Conservation (phyloP, 495 filamentous ascomycete genomes). For the Aspergillus cristatus region DNA sequence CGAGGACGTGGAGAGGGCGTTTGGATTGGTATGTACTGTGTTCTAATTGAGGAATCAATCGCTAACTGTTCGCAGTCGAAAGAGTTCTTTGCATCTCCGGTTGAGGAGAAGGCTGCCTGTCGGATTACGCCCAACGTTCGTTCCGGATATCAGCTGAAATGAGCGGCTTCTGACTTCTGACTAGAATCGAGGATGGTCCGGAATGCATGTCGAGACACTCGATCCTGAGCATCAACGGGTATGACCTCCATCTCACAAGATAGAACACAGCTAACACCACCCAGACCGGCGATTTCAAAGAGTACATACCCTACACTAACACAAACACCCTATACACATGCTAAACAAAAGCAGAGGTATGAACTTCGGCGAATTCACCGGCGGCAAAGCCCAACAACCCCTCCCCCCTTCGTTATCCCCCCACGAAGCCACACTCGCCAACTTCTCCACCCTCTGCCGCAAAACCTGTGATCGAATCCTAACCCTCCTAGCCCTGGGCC, state of each 20-base stretch:
- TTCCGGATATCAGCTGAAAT: background rate
- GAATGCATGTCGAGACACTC: slow-evolving; percentile 79
- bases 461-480: slow-evolving; percentile 63
- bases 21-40: slow-evolving; percentile 52
- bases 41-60: background rate
- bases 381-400: slow-evolving; percentile 70
- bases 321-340: slow-evolving; percentile 1
- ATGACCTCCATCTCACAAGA: slow-evolving; percentile 16
- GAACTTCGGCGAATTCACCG: slow-evolving; percentile 75
- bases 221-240: slow-evolving; percentile 79
- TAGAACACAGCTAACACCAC: slow-evolving; percentile 10
- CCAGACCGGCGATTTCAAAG: slow-evolving; percentile 86
- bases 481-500: slow-evolving; percentile 63
- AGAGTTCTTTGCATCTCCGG: slow-evolving; percentile 64
- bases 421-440: slow-evolving; percentile 49
- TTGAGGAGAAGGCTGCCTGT: slow-evolving; percentile 63
- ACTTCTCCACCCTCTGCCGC: slow-evolving; percentile 63
- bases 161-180: background rate
- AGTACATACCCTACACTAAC: slow-evolving; percentile 39
- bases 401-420: slow-evolving; percentile 56
- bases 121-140: slow-evolving; percentile 58
- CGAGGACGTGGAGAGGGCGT: slow-evolving; percentile 59
- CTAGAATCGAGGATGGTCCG: slow-evolving; percentile 79
- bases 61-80: slow-evolving; percentile 47
- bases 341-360: slow-evolving; percentile 55